Conservation (phyloP, 2,329 filamentous ascomycete species). For the Trichoderma semiorbis region DNA sequence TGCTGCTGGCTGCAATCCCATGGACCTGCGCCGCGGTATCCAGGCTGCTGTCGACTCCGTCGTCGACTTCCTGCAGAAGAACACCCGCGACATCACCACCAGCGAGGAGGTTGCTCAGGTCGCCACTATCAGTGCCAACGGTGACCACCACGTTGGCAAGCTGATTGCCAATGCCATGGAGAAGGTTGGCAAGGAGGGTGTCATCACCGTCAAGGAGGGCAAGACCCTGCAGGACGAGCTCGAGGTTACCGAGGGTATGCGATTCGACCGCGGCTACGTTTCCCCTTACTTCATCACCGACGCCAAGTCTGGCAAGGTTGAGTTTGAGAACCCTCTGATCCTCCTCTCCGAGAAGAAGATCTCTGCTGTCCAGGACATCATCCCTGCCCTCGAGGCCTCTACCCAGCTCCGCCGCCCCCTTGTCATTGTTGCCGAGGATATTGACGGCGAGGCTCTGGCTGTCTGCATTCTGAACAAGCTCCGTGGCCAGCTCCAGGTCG, state of each 20-base stretch:
- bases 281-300: slow-evolving; percentile 99
- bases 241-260: slow-evolving; percentile 99
- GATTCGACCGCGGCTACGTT: slow-evolving; percentile 97
- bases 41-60: slow-evolving; percentile 95
- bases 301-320: slow-evolving; percentile 96
- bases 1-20: slow-evolving; percentile 97
- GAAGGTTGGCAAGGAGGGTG: slow-evolving; percentile 99
- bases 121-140: slow-evolving; percentile 96
- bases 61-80: slow-evolving; percentile 87
- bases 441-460: slow-evolving; percentile 95
- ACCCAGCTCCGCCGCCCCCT: slow-evolving; percentile 93
- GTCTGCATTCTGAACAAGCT: slow-evolving; percentile 99
- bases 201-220: slow-evolving; percentile 99
- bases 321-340: slow-evolving; percentile 99
- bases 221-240: slow-evolving; percentile 98
- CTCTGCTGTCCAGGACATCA: slow-evolving; percentile 97
- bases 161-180: slow-evolving; percentile 99
- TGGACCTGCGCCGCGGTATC: slow-evolving; percentile 96
- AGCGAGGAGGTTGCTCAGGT: slow-evolving; percentile 97
- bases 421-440: slow-evolving; percentile 98
- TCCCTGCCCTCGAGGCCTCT: slow-evolving; percentile 94
- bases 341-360: slow-evolving; percentile 99
- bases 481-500: slow-evolving; percentile 97
- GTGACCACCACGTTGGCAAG: slow-evolving; percentile 89
- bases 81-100: slow-evolving; percentile 98